Percentiles rank a stretch among this genome's conserved stretches.
Evolutionary conservation across 2,329 filamentous ascomycete genomes (phyloP).

Genomic region (Juglanconis juglandina): DNA sequence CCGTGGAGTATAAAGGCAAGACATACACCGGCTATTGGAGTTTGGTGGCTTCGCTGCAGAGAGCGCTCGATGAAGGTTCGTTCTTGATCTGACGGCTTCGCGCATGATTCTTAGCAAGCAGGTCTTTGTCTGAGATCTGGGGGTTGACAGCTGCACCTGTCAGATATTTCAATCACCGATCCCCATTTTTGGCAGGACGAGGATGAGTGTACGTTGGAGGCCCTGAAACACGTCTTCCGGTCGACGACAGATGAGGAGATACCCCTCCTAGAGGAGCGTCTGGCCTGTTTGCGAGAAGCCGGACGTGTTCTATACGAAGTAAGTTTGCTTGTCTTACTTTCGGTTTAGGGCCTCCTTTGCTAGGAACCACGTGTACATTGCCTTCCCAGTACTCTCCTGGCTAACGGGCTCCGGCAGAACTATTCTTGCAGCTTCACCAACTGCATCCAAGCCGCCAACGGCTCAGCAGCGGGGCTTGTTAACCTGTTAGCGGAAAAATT

Average conservation of each 20-base stretch:
- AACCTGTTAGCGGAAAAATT: conserved; percentile 83
- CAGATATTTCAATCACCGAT: conserved; percentile 82
- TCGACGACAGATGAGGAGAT: conserved; percentile 85
- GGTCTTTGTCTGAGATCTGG: conserved; percentile 1
- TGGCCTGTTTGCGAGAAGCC: conserved; percentile 78
- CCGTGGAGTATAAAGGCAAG: conserved; percentile 75
- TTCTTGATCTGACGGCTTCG: conserved; percentile 1
- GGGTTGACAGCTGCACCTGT: conserved; percentile 4
- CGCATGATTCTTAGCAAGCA: conserved; percentile 6
- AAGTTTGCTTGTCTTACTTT: conserved; percentile 24
- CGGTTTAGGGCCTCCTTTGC: not conserved
- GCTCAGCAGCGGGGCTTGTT: conserved; percentile 79
- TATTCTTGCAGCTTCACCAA: conserved; percentile 72
- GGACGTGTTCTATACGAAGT: conserved; percentile 76
- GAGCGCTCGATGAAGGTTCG: conserved; percentile 82
- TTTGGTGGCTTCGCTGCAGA: conserved; percentile 78
- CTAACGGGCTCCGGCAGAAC: conserved; percentile 46
- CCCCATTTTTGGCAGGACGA: conserved; percentile 82
- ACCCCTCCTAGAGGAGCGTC: conserved; percentile 74
- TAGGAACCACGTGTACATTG: conserved; percentile 17
- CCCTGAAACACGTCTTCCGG: conserved; percentile 75
- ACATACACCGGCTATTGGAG: conserved; percentile 96
- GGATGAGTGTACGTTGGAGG: conserved; percentile 70
- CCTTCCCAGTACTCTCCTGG: conserved; percentile 19
- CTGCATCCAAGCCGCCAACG: conserved; percentile 68